Base-by-base conservation (phyloP, 805 yeast genomes). In the Candida alai region DNA sequence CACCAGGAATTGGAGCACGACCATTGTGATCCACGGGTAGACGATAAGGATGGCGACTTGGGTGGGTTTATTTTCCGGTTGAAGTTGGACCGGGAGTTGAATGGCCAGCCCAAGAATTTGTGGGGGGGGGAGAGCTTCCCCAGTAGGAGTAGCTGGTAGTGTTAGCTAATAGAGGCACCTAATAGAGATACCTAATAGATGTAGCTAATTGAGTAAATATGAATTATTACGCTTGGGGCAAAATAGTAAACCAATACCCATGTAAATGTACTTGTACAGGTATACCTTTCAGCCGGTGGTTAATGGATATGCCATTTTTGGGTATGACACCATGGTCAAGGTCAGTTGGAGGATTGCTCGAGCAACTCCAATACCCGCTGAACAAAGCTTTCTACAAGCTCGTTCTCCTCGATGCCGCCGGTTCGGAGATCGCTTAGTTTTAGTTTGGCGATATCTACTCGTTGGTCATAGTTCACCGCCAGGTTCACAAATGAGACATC, bases 301-400 rank as follows among this genome's bases (percentile, higher is more conserved):
- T n/a, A n/a, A n/a, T n/a, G n/a, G n/a, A n/a, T n/a, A n/a, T n/a
- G n/a, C n/a, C n/a, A n/a, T n/a, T n/a, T n/a, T n/a, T n/a, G n/a
- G n/a, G n/a, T n/a, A n/a, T n/a, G n/a, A n/a, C n/a, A n/a, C n/a
- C n/a, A n/a, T n/a, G n/a, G n/a, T n/a, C n/a, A n/a, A n/a, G n/a
- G n/a, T n/a, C n/a, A n/a, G n/a, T n/a, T n/a, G n/a, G n/a, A n/a
- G n/a, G n/a, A 26, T 3, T 26, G 6, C 9, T 26, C 33, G 41
- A 29, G 24, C 58, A 44, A 16, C 46, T 48, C 19, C 8, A 71
- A 41, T 4, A 74, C 58, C 23, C 70, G 44, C 28, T 51, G 52
- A 11, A 79, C 74, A 54, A 84, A 83, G 44, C 83, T 90, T 51
- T 84, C 89, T 4, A 85, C 76, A 16, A 79, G 56, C 41, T 65